Evolutionary conservation across 805 yeast species (phyloP).

Genomic region (Wickerhamiella musiphila): DNA sequence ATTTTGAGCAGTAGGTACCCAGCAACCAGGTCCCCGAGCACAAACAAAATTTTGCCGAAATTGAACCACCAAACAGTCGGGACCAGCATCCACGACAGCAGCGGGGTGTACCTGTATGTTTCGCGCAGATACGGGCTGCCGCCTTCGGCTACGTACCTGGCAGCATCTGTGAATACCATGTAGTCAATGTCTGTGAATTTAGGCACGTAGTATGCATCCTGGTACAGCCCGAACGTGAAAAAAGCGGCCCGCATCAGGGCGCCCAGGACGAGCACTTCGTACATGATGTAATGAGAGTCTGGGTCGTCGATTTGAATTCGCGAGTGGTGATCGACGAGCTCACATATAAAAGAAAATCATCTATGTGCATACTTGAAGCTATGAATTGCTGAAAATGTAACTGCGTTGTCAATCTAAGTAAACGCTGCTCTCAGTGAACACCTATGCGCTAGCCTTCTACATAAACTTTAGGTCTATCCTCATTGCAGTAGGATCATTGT

Average conservation of each 20-base stretch:
- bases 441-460: too few relatives aligned
- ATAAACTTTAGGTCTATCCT: too few relatives aligned
- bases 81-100: slow-evolving; percentile 63
- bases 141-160: slow-evolving; percentile 44
- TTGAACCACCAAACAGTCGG: slow-evolving; percentile 43
- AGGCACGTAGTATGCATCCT: slow-evolving; percentile 61
- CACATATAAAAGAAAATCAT: too few relatives aligned
- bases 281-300: too few relatives aligned
- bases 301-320: too few relatives aligned
- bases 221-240: slow-evolving; percentile 66
- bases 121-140: slow-evolving; percentile 66
- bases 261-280: slow-evolving; percentile 17
- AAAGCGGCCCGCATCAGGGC: slow-evolving; percentile 35
- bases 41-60: slow-evolving; percentile 68
- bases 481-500: too few relatives aligned
- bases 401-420: too few relatives aligned
- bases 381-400: too few relatives aligned
- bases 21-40: slow-evolving; percentile 62
- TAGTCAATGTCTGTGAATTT: slow-evolving; percentile 92
- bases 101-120: slow-evolving; percentile 86
- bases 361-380: too few relatives aligned
- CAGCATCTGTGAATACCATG: slow-evolving; percentile 84
- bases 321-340: too few relatives aligned
- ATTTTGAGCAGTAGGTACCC: slow-evolving; percentile 42
- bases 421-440: too few relatives aligned